Conservation (phyloP, 176 grass and related monocot species). For the Panicum miliaceum region DNA sequence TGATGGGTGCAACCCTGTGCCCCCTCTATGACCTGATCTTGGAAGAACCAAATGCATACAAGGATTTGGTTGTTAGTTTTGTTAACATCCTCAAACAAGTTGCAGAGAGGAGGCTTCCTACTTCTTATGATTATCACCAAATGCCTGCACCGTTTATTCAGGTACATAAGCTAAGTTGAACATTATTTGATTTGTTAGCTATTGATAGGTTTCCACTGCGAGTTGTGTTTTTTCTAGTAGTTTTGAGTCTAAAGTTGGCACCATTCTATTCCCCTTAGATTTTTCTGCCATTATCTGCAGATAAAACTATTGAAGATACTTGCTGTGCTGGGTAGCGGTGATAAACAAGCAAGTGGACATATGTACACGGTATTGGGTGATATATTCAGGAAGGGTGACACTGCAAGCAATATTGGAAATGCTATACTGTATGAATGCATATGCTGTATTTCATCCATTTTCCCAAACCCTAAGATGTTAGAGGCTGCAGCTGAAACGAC, state of each 20-base stretch:
- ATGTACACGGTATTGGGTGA: conserved; percentile 89
- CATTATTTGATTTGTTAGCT: conserved; percentile 20
- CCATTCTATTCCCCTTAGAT: conserved; percentile 32
- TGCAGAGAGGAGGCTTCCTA: conserved; percentile 93
- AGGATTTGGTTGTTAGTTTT: conserved; percentile 95
- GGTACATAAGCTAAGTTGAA: conserved; percentile 46
- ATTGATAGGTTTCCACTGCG: neutral
- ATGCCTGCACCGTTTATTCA: conserved; percentile 99
- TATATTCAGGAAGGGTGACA: conserved; percentile 94
- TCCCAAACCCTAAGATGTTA: conserved; percentile 86
- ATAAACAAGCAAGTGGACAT: conserved; percentile 91
- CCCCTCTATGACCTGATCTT: conserved; percentile 91
- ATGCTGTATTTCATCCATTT: conserved; percentile 98
- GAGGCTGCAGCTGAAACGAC: conserved; percentile 94
- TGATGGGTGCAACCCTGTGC: conserved; percentile 94
- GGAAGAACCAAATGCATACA: conserved; percentile 89
- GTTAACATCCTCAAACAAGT: conserved; percentile 99
- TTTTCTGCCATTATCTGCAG: conserved; percentile 53
- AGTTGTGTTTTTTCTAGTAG: conserved; percentile 21
- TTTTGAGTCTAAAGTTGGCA: conserved; percentile 35
- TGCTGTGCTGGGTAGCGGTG: conserved; percentile 85
- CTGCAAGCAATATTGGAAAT: conserved; percentile 97
- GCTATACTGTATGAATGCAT: conserved; percentile 95
- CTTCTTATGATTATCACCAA: conserved; percentile 97
- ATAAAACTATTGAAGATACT: conserved; percentile 99